phyloP scores from a whole-genome alignment of 2,329 filamentous ascomycete genomes.

The Apiospora arundinis region DNA sequence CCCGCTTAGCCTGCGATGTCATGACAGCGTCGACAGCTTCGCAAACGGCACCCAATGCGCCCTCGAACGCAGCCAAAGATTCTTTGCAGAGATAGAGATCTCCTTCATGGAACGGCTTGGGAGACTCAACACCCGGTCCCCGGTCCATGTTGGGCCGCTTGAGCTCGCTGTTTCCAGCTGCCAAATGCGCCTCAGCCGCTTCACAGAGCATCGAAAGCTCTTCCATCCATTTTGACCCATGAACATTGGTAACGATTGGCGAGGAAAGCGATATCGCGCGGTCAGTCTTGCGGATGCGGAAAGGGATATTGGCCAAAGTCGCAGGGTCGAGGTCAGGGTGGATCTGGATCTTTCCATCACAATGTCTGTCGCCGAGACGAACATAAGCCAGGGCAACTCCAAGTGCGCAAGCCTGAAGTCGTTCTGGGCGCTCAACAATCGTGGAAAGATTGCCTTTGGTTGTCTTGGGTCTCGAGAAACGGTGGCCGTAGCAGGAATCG shows the following conservation, averaged over 20 bases:
- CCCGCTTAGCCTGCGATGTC: constrained; percentile 68
- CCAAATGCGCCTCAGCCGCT: constrained; percentile 77
- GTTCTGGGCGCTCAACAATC: constrained; percentile 93
- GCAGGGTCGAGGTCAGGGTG: constrained; percentile 65
- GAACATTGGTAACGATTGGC: constrained; percentile 84
- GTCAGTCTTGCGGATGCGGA: constrained; percentile 82
- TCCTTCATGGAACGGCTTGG: constrained; percentile 77
- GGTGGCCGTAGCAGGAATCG: constrained; percentile 93
- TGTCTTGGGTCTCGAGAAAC: constrained; percentile 83
- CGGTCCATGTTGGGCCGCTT: constrained; percentile 69
- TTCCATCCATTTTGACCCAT: constrained; percentile 92
- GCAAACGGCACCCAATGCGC: constrained; percentile 89
- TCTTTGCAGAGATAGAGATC: constrained; percentile 91
- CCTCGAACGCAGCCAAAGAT: constrained; percentile 86
- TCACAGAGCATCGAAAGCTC: constrained; percentile 88
- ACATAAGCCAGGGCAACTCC: constrained; percentile 90
- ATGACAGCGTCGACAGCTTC: constrained; percentile 92
- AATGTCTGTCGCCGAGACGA: constrained; percentile 81
- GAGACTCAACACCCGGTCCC: constrained; percentile 49
- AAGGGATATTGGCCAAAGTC: constrained; percentile 69
- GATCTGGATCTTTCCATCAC: constrained; percentile 71
- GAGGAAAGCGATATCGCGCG: constrained; percentile 75
- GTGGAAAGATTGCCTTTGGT: constrained; percentile 73
- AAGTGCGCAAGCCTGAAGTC: constrained; percentile 82
- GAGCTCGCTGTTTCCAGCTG: constrained; percentile 76